A percentile compares a stretch with the other conserved stretches of the same genome.
Conservation (phyloP, 768 basidiomycete genomes). For the Hirschioporus abietinus region DNA sequence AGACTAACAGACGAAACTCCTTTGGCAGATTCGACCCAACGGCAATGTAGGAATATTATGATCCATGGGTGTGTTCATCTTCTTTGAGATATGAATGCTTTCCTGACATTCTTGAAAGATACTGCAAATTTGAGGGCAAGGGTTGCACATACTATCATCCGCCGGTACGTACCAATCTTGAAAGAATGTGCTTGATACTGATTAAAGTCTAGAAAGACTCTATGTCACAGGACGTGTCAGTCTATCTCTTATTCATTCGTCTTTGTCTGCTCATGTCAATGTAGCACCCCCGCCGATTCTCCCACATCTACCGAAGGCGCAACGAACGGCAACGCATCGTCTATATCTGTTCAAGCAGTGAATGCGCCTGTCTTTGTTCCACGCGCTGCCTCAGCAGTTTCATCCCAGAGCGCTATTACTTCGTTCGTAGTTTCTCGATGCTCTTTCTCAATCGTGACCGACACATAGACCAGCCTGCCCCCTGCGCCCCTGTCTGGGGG, state of each 20-base stretch:
- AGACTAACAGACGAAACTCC: conserved; percentile 11
- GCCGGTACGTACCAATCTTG: conserved; percentile 36
- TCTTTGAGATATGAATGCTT: conserved; percentile 8
- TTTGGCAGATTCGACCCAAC: conserved; percentile 55
- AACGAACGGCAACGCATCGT: conserved; percentile 8
- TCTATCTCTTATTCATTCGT: conserved; percentile 7
- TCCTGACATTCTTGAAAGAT: conserved; percentile 36
- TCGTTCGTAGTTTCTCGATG: not conserved
- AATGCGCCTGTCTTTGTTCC: conserved; percentile 86
- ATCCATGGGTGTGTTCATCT: conserved; percentile 70
- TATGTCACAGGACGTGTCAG: conserved; percentile 3
- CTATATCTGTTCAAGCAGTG: conserved; percentile 58
- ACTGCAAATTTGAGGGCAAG: conserved; percentile 82
- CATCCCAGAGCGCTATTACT: not conserved
- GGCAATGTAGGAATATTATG: conserved; percentile 86
- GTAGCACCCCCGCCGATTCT: conserved; percentile 39
- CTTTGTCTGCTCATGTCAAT: conserved; percentile 4
- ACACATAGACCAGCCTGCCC: not conserved
- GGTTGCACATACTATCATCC: conserved; percentile 85
- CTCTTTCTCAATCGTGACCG: not conserved
- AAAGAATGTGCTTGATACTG: not conserved
- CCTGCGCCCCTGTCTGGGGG: not conserved
- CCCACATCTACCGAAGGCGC: conserved; percentile 29
- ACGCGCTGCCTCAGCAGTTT: conserved; percentile 37
- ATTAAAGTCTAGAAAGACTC: not conserved